Conservation (phyloP, 768 basidiomycete species). For the Podaxis pistillaris region DNA sequence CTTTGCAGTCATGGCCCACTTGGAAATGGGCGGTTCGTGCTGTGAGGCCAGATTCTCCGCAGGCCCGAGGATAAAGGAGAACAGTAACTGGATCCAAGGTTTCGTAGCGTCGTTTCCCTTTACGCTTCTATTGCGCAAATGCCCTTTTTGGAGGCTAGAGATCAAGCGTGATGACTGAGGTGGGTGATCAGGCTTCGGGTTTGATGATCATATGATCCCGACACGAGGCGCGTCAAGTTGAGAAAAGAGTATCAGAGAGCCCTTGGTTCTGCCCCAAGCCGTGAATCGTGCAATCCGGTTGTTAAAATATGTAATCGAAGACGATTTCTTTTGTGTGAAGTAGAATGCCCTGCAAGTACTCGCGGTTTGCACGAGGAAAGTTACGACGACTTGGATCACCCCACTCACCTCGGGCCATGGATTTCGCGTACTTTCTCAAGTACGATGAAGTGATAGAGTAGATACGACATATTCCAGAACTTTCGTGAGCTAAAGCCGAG, state of each 20-base stretch:
- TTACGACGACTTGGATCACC: conserved; percentile 6
- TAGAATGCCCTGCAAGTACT: conserved; percentile 3
- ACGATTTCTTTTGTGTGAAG: not conserved
- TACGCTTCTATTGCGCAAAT: not conserved
- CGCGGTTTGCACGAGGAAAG: conserved; percentile 14
- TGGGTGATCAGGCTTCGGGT: not conserved
- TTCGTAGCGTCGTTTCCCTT: not conserved
- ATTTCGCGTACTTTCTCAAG: not conserved
- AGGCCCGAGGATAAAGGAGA: not conserved
- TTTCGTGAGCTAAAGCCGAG: not conserved
- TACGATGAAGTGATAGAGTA: not conserved
- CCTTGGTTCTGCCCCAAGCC: not conserved
- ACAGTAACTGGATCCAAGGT: not conserved
- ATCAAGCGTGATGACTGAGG: not conserved
- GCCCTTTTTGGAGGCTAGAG: not conserved
- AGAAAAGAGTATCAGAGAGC: not conserved
- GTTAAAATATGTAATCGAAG: conserved; percentile 14
- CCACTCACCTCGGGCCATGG: not conserved
- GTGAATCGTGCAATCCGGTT: not conserved
- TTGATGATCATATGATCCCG: conserved; percentile 5
- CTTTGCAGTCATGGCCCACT: not conserved
- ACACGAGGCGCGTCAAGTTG: not conserved
- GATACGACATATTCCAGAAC: not conserved
- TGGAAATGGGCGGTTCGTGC: conserved; percentile 5
- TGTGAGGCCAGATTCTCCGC: conserved; percentile 1